Base-by-base conservation (phyloP, 331 rosid genomes). In the Telfairia occidentalis region DNA sequence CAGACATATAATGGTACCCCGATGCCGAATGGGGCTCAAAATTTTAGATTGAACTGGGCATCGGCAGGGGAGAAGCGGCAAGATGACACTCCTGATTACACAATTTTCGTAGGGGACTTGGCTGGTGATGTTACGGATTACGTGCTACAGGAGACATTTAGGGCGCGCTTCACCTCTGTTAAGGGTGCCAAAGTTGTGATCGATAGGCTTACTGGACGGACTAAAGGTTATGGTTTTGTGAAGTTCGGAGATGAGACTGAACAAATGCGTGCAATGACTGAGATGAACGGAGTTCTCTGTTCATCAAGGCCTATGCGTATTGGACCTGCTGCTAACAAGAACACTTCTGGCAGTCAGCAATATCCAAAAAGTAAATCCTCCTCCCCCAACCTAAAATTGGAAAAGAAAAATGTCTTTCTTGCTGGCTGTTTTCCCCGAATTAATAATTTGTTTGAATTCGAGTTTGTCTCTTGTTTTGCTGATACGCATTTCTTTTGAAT, bases 181-280 rank as follows among this genome's bases (percentile, higher is more conserved):
- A 94, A 91, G 81, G 97, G 98, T 30, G 97, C 97, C 1, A 94
- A 91, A 78, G 98, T 94, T 77, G 98, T 94, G 63, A 91, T 94
- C 18, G 98, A 94, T 52, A 86, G 97, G 86, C 82, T 87, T 42
- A 90, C 98, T 32, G 89, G 93, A 23, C 87, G 98, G 11, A 83
- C 92, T 28, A 91, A 95, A 81, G 98, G 98, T 57, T 94, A 94
- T 63, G 98, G 98, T 15, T 94, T 94, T 74, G 98, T 94, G 2
- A 91, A 87, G 83, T 94, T 94, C 57, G 96, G 77, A 9, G 97
- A 94, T 77, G 98, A 94, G 80, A 72, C 79, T 78, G 98, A 94
- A 60, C 98, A 94, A 65, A 9, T 85, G 10, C 84, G 92, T 76
- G 97, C 97, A 11, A 86, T 95, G 97, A 77, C 89, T 50, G 98